Evolutionary conservation across 2,329 filamentous ascomycete genomes (phyloP).

Genomic region (Gliomastix tumulicola): DNA sequence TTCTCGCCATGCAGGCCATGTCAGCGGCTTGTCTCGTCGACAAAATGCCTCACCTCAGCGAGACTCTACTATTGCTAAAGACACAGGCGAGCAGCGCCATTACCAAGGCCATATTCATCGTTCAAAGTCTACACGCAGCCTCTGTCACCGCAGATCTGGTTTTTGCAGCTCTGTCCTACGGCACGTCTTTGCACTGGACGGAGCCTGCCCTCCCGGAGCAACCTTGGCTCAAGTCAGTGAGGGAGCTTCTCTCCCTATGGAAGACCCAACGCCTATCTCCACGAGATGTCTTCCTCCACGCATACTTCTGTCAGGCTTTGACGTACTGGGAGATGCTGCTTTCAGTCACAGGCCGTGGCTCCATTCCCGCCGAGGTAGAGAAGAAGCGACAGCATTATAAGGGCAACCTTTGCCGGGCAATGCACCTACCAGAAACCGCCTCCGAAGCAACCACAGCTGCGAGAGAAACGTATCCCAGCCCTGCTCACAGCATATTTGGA

Average conservation of each 20-base stretch:
- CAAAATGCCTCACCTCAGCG: not conserved
- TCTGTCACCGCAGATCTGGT: not conserved
- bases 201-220: not conserved
- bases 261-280: not conserved
- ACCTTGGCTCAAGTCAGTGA: not conserved
- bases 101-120: no score
- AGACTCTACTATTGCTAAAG: not conserved
- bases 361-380: not conserved
- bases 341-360: not conserved
- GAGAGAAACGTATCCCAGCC: not conserved
- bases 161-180: not conserved
- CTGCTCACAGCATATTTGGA: not conserved
- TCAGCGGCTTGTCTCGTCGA: not conserved
- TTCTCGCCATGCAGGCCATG: slow-evolving; percentile 1
- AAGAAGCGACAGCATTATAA: not conserved
- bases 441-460: not conserved
- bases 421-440: not conserved
- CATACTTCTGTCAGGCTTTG: not conserved
- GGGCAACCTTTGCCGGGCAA: not conserved
- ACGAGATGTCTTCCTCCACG: not conserved
- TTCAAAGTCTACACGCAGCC: not conserved
- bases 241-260: not conserved
- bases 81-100: not conserved
- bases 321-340: slow-evolving; percentile 2
- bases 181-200: not conserved